Evolutionary conservation across 2,329 filamentous ascomycete species (phyloP), one percentile per base, ranked within the genome.

Genomic region (Ophiocordyceps robertsii): DNA sequence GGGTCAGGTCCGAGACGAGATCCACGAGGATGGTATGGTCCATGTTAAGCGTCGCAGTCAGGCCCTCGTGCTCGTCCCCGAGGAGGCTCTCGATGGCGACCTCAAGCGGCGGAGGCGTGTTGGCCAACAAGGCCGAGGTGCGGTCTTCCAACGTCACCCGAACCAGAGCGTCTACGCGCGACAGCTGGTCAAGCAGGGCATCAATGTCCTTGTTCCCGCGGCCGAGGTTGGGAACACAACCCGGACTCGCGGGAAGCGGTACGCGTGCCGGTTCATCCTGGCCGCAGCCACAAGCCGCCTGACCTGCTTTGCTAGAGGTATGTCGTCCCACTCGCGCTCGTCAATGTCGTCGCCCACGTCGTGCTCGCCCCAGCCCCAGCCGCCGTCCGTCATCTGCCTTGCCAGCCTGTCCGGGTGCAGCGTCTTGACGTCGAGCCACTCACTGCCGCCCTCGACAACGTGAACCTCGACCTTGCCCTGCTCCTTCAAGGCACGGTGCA

Each of bases 21-120:
- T 63, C 59, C 35, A 66, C 58, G 13, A 67, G 58, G 35, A 65
- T 56, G 6, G 63, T 64, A 43, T 65, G 63, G 37, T 67, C 64
- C 41, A 67, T 51, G 44, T 66, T 67, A 17, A 67, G 44, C 5
- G 58, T 62, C 0, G 47, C 16, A 5, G 63, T 63, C 16, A 66
- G 59, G 9, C 52, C 50, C 14, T 49, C 53, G 13, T 60, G 47
- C 37, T 59, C 54, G 42, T 61, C 47, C 3, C 55, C 52, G 8
- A 62, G 42, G 1, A 66, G 51, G 13, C 56, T 58, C 6, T 44
- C 37, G 9, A 65, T 47, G 17, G 59, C 59, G 14, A 40, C 44
- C 0, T 53, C 48, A 11, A 62, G 43, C 6, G 43, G 19, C 2
- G 58, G 59, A 0, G 53, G 44, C 16, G 19, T 16, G 0, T 43